Conservation (phyloP, 495 filamentous ascomycete genomes). For the Viridothelium virens region DNA sequence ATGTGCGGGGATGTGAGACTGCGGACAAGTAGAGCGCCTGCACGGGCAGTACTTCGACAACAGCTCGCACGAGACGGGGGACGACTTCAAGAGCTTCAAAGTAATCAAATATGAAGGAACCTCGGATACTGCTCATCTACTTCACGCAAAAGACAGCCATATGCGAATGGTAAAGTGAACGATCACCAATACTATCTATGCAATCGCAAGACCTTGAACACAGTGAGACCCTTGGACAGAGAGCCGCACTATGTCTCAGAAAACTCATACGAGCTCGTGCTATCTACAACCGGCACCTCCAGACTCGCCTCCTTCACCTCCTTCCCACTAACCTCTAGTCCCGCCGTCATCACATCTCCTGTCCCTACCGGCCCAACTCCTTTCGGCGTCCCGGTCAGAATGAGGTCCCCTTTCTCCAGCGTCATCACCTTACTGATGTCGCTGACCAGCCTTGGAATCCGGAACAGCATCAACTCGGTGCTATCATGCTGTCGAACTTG, state of each 20-base stretch:
- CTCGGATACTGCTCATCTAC: no score
- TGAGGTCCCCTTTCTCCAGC: conserved; percentile 81
- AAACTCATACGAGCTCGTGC: conserved; percentile 47
- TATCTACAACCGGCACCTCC: conserved; percentile 72
- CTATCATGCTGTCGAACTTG: conserved; percentile 70
- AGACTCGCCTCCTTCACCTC: conserved; percentile 82
- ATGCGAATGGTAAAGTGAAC: no score
- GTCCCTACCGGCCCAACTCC: conserved; percentile 79
- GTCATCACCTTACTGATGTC: conserved; percentile 95
- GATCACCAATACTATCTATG: no score
- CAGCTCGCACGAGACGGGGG: no score
- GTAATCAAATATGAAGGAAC: no score
- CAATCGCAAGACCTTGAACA: no score
- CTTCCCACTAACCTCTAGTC: conserved; percentile 71
- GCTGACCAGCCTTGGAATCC: conserved; percentile 73
- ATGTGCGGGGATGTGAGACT: no score
- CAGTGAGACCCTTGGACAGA: background rate
- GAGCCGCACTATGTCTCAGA: conserved; percentile 47
- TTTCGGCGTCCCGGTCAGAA: conserved; percentile 94
- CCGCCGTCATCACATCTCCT: conserved; percentile 83
- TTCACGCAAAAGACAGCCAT: no score
- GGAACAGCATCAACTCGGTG: conserved; percentile 85
- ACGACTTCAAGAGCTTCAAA: no score
- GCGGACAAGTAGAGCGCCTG: no score
- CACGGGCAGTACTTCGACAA: no score